Percentiles rank a stretch among this genome's conserved stretches.
These are phyloP conservation scores for Termitomyces sp. DNA, from an alignment of 768 basidiomycete species.

Conservation along the genomic window DNA sequence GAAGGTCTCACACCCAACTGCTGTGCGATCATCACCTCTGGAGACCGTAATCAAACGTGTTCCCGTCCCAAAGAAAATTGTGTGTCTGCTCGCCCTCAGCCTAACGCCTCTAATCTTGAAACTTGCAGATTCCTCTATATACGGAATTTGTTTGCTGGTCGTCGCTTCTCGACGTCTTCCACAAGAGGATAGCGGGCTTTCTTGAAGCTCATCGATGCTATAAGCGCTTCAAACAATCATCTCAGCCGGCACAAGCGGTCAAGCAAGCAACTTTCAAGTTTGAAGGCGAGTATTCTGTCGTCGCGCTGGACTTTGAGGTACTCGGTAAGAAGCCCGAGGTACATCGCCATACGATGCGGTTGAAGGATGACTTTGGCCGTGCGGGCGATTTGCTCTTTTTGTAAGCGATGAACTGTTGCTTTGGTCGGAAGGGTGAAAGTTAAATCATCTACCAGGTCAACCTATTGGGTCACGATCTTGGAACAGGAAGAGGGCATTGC, in stretches of 20 bases:
- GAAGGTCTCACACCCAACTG: background rate
- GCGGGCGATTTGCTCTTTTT: slow-evolving; percentile 36
- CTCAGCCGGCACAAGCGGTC: background rate
- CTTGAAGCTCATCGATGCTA: slow-evolving; percentile 36
- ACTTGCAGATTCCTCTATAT: slow-evolving; percentile 29
- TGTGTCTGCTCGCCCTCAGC: background rate
- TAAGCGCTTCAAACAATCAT: slow-evolving; percentile 24
- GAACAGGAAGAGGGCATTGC: slow-evolving; percentile 28
- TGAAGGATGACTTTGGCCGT: slow-evolving; percentile 34
- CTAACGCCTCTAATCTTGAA: slow-evolving; percentile 1
- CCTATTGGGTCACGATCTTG: slow-evolving; percentile 30
- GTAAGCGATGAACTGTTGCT: slow-evolving; percentile 18
- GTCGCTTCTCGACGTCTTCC: slow-evolving; percentile 28
- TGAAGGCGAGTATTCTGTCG: slow-evolving; percentile 50
- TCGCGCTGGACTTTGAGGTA: slow-evolving; percentile 40
- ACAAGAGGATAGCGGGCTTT: slow-evolving; percentile 27
- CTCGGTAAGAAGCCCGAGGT: slow-evolving; percentile 30
- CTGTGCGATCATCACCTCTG: background rate
- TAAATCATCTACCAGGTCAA: slow-evolving; percentile 22
- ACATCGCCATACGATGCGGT: slow-evolving; percentile 24
- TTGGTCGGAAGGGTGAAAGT: background rate
- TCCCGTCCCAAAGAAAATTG: slow-evolving; percentile 4
- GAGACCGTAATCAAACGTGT: background rate
- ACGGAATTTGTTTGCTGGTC: slow-evolving; percentile 33
- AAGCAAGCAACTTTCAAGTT: slow-evolving; percentile 38